Evolutionary conservation across 352 stramenopile species (phyloP), one percentile per base, ranked within the genome.

Genomic region (Phytophthora crassamura): DNA sequence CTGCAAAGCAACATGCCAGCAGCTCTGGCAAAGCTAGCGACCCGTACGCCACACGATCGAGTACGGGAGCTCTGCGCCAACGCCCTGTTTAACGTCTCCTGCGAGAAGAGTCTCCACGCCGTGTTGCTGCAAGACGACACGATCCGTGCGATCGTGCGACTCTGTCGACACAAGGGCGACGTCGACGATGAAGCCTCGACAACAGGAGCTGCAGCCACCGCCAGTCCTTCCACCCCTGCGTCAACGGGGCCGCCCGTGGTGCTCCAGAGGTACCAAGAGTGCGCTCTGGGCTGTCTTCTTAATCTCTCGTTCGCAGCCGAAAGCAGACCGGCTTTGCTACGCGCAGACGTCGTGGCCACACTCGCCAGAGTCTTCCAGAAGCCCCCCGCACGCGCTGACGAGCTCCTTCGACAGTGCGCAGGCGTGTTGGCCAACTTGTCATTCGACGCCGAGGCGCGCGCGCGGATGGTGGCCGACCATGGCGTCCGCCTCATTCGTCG

Each of bases 51-150:
- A 15, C 49, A 77, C 39, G 78, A 91, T 28, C 78, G 80, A 34
- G 78, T 91, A 0, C 78, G 82, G 9, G 87, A 94, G 25, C 67
- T 94, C 5, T 93, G 83, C 25, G 78, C 82, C 10, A 89, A 86
- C n/a, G 82, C 82, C 16, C 69, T 94, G 1, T 91, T 91, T 59
- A 95, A 94, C 33, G 60, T 93, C n/a, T 94, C 85, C 7, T 90
- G 84, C 38, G 82, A 91, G 30, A 84, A 82, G 61, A 80, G 69
- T n/a, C 63, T 91, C 7, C 79, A 90, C 41, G 72, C 47, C 4
- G 89, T 86, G 42, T 34, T 93, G 34, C 59, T 95, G 34, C 86
- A 90, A 30, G 83, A 92, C 53, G 78, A 89, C 7, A 84, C 89
- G 12, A 88, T 93, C 45, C 78, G 81, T 16, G 69, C 82, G 0